A percentile compares a stretch with the other conserved stretches of the same genome.
Evolutionary conservation across 2,329 filamentous ascomycete genomes (phyloP).

Genomic region (Ceratocystis albifundus): DNA sequence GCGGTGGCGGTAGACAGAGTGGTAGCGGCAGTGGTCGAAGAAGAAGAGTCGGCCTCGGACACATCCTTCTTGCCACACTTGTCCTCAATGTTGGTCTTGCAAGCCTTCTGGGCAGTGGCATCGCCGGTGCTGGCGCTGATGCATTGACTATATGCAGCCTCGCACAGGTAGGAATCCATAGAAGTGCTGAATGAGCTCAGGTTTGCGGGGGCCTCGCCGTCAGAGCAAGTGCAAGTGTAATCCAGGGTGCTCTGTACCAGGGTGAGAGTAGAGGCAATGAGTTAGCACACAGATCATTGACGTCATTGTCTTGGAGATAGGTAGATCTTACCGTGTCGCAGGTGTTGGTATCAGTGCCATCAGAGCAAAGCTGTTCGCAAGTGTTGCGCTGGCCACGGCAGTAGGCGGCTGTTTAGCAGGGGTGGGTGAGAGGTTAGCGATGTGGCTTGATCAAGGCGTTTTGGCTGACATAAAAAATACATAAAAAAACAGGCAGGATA

Average conservation of each 20-base stretch:
- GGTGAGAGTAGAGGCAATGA: not conserved
- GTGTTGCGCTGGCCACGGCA: slow-evolving; percentile 42
- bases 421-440: slow-evolving; percentile 19
- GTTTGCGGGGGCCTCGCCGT: slow-evolving; percentile 39
- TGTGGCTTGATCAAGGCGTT: not conserved
- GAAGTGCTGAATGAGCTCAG: slow-evolving; percentile 45
- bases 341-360: slow-evolving; percentile 32
- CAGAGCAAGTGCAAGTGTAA: slow-evolving; percentile 40
- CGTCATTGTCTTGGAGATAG: not conserved
- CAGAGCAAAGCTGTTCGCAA: slow-evolving; percentile 39
- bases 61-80: slow-evolving; percentile 37
- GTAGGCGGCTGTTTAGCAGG: slow-evolving; percentile 35
- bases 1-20: slow-evolving; percentile 26
- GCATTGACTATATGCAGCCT: slow-evolving; percentile 39
- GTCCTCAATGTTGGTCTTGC: slow-evolving; percentile 37
- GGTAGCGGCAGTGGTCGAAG: slow-evolving; percentile 28
- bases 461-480: not conserved
- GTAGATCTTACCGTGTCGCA: slow-evolving; percentile 37
- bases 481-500: not conserved
- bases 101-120: slow-evolving; percentile 36
- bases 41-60: slow-evolving; percentile 24
- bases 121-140: slow-evolving; percentile 35
- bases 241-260: slow-evolving; percentile 33
- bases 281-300: not conserved
- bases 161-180: slow-evolving; percentile 43